These are phyloP conservation scores for Colletotrichum tanaceti DNA, from an alignment of 2,329 filamentous ascomycete genomes.

Conservation along the genomic window DNA sequence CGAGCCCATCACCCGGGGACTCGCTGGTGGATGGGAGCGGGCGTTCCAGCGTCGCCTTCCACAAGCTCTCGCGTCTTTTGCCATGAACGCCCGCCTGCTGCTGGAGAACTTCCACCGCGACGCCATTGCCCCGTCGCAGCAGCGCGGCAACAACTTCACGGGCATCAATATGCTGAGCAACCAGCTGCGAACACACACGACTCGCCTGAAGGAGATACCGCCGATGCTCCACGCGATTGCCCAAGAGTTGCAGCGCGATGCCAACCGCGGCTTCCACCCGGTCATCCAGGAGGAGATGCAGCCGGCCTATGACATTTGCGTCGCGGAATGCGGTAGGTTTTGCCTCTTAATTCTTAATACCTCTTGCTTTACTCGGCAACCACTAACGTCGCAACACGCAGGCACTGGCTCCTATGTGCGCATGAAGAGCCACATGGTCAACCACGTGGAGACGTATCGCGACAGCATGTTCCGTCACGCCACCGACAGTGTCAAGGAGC, in stretches of 20 bases:
- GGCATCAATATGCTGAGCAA: conserved; percentile 43
- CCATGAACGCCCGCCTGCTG: conserved; percentile 17
- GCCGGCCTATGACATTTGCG: conserved; percentile 42
- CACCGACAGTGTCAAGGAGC: conserved; percentile 39
- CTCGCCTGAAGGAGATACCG: conserved; percentile 38
- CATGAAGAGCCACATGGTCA: conserved; percentile 45
- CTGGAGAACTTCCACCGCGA: conserved; percentile 35
- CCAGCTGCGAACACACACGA: conserved; percentile 42
- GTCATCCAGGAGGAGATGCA: conserved; percentile 43
- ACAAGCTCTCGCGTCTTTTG: conserved; percentile 19
- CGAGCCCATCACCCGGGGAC: conserved; percentile 41
- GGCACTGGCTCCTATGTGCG: conserved; percentile 43
- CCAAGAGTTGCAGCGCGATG: conserved; percentile 44
- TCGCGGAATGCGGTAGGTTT: conserved; percentile 25
- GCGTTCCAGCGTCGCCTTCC: conserved; percentile 46
- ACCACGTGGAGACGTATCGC: conserved; percentile 40
- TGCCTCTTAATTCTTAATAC: too few relatives aligned
- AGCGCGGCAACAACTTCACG: conserved; percentile 29
- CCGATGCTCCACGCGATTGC: conserved; percentile 6
- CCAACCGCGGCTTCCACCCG: conserved; percentile 44
- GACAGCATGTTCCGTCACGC: conserved; percentile 42
- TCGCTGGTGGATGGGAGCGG: conserved; percentile 45
- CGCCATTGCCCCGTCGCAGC: conserved; percentile 26
- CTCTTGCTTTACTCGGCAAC: background rate
- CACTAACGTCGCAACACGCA: background rate